phyloP scores from a whole-genome alignment of 345 rosid genomes.

The Eucalyptus regnans region DNA sequence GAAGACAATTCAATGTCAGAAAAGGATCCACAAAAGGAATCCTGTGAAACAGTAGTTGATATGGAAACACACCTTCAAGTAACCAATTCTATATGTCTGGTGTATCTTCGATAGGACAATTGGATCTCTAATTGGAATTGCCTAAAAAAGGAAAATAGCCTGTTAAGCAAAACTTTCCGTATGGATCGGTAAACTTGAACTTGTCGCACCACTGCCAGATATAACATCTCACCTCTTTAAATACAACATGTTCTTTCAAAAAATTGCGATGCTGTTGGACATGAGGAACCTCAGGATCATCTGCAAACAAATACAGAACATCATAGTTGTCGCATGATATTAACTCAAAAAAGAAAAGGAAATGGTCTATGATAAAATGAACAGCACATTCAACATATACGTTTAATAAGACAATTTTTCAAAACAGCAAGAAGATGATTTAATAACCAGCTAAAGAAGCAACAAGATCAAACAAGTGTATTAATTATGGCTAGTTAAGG shows the following conservation, averaged over 20 bases:
- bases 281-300: conserved; percentile 61
- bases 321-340: background rate
- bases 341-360: background rate
- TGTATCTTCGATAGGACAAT: conserved; percentile 76
- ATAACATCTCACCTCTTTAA: conserved; percentile 66
- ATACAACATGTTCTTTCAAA: conserved; percentile 66
- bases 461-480: background rate
- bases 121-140: conserved; percentile 63
- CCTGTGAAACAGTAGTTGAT: background rate
- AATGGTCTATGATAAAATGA: background rate
- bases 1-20: background rate
- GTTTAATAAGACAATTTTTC: background rate
- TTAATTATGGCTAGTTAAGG: background rate
- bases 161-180: background rate
- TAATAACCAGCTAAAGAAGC: background rate
- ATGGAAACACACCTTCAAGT: conserved; percentile 52
- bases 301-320: conserved; percentile 21
- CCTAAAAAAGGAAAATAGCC: conserved; percentile 20
- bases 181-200: background rate
- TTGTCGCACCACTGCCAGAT: background rate
- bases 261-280: conserved; percentile 59
- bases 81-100: conserved; percentile 78
- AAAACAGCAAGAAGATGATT: background rate
- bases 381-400: background rate
- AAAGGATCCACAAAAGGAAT: background rate